These are phyloP conservation scores for Aschersonia sp. DNA, from an alignment of 2,329 filamentous ascomycete genomes.

Conservation along the genomic window DNA sequence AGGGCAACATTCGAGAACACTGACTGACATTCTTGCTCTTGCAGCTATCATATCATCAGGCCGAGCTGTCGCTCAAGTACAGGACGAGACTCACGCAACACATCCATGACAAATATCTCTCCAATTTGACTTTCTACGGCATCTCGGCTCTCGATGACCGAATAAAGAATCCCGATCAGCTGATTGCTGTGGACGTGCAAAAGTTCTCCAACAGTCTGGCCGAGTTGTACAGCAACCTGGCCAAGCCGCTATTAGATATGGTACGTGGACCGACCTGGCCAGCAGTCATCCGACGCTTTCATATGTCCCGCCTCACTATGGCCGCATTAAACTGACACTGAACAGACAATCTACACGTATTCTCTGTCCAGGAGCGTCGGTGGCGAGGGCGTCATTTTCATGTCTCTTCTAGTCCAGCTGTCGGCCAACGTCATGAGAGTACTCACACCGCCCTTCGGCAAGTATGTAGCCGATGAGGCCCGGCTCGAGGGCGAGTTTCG, in stretches of 20 bases:
- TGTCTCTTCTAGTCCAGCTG: constrained; percentile 85
- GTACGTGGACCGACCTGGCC: constrained; percentile 22
- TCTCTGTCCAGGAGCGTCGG: constrained; percentile 90
- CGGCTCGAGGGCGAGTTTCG: constrained; percentile 90
- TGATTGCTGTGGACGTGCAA: constrained; percentile 91
- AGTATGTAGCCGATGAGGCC: constrained; percentile 94
- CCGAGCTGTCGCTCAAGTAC: constrained; percentile 84
- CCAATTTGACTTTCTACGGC: constrained; percentile 96
- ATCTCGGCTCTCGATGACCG: constrained; percentile 90
- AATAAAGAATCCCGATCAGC: constrained; percentile 96
- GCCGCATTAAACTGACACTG: too few relatives aligned
- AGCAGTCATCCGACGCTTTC: neutral
- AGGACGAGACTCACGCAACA: constrained; percentile 84
- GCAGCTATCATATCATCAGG: constrained; percentile 91
- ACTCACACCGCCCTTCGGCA: constrained; percentile 89
- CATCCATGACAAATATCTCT: constrained; percentile 91
- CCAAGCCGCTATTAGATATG: constrained; percentile 91
- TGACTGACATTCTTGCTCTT: neutral
- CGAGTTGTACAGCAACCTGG: constrained; percentile 90
- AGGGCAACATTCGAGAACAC: too few relatives aligned
- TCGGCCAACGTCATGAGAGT: constrained; percentile 89
- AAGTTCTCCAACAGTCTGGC: constrained; percentile 93
- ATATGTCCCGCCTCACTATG: too few relatives aligned
- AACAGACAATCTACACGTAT: constrained; percentile 76
- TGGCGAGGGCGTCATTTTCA: constrained; percentile 87